phyloP scores from a whole-genome alignment of 2,329 filamentous ascomycete genomes.

The Verticillium nonalfalfae region DNA sequence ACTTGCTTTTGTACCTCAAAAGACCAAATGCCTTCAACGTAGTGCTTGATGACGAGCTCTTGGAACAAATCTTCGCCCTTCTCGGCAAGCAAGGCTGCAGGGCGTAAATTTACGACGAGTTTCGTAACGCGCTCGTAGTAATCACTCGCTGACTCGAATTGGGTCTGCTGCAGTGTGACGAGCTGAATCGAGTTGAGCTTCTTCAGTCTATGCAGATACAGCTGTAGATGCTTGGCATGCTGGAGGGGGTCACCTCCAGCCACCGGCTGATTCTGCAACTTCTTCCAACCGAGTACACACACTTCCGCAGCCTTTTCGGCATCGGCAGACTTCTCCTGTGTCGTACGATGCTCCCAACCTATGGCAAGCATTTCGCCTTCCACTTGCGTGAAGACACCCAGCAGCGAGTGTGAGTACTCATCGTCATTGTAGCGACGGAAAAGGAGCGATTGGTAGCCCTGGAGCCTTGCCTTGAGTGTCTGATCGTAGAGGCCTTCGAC shows the following conservation, averaged over 20 bases:
- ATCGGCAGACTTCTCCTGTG: conserved; percentile 24
- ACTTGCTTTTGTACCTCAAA: conserved; percentile 30
- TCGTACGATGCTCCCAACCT: conserved; percentile 32
- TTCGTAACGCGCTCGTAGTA: conserved; percentile 28
- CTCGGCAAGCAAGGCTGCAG: conserved; percentile 6
- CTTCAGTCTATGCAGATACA: conserved; percentile 40
- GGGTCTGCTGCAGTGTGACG: conserved; percentile 44
- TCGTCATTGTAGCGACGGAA: conserved; percentile 19
- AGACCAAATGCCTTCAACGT: conserved; percentile 46
- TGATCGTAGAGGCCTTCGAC: conserved; percentile 45
- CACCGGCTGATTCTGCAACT: conserved; percentile 28
- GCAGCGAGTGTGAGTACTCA: conserved; percentile 29
- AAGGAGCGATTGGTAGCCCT: conserved; percentile 39
- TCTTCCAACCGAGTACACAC: conserved; percentile 37
- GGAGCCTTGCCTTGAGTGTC: conserved; percentile 36
- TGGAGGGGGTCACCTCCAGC: conserved; percentile 39
- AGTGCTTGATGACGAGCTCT: conserved; percentile 30
- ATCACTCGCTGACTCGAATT: conserved; percentile 40
- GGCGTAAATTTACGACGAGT: conserved; percentile 21
- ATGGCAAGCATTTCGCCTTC: conserved; percentile 51
- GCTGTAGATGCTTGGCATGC: conserved; percentile 48
- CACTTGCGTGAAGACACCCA: conserved; percentile 44
- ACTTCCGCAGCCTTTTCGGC: conserved; percentile 28
- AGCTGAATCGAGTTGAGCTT: conserved; percentile 47
- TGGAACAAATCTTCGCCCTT: conserved; percentile 4